These are phyloP conservation scores for Yarrowia galli DNA, from an alignment of 1,139 yeast species.

Conservation along the genomic window DNA sequence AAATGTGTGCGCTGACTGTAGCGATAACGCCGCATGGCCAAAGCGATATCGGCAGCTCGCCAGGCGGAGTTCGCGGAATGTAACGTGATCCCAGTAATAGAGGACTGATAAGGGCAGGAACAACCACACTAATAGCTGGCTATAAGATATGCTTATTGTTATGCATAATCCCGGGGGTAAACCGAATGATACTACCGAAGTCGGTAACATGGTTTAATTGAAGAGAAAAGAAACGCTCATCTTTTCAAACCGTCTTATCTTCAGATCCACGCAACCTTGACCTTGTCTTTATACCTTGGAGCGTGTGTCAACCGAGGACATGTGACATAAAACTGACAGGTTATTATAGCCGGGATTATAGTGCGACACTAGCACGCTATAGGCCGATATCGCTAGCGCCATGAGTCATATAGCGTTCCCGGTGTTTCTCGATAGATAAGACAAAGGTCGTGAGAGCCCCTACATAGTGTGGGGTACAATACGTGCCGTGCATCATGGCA, in stretches of 20 bases:
- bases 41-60: too few species aligned
- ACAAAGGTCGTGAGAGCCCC: slow-evolving; percentile 6
- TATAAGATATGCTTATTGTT: background rate
- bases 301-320: background rate
- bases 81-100: background rate
- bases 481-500: too few species aligned
- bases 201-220: background rate
- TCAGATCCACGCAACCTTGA: background rate
- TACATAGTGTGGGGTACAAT: background rate
- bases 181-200: background rate
- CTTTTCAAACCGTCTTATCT: background rate
- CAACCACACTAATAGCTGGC: background rate
- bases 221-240: background rate
- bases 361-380: background rate
- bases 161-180: background rate
- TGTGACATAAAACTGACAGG: background rate
- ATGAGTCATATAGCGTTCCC: background rate
- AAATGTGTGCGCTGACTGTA: too few species aligned
- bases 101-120: background rate
- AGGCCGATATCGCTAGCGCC: background rate
- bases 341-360: slow-evolving; percentile 10
- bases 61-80: background rate
- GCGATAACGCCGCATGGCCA: too few species aligned
- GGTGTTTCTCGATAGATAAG: background rate
- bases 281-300: background rate